Base-by-base conservation (phyloP, 148 eudicot genomes). In the Selenicereus undatus region DNA sequence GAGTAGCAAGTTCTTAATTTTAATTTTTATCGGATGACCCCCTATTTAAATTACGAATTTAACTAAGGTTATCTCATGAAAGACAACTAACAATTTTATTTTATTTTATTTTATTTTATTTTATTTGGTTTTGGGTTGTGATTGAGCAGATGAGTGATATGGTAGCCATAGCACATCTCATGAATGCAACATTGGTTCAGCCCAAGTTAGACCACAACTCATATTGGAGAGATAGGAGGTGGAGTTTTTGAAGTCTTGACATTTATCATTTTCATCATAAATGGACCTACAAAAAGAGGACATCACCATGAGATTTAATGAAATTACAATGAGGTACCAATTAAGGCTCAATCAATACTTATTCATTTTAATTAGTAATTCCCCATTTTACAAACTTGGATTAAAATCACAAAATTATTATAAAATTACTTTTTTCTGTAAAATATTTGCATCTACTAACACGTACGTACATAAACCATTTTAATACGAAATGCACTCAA, bases 161-260 rank as follows among this genome's bases (percentile, higher is more conserved):
- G 95, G 91, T 91, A 73, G 97, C 93, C 3, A 64, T 90, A 52
- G 95, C 92, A 26, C 88, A 87, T 54, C 85, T 93, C 2, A 90
- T 91, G 93, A 91, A 93, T 80, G 97, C 97, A 24, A 88, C 93
- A 32, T 79, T 93, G 27, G 94, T 93, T 73, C 91, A 85, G 64
- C 97, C 95, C 80, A 78, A 88, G 27, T 86, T 93, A 17, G 97
- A 93, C 79, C 93, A 91, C 64, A 79, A 86, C 11, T 91, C 94
- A 20, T 93, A 89, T 70, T 93, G 95, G 97, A 88, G 90, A 4
- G 97, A 93, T 87, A 86, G 89, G 42, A 93, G 97, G 97, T 93
- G 78, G 32, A 42, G 22, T 65, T 26, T 45, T 29, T 24, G 27
- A 62, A 22, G 68, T 24, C 68, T 62, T 62, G 29, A 62, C 27